Percentiles rank a stretch among this genome's conserved stretches.
phyloP scores from a whole-genome alignment of 2,329 filamentous ascomycete genomes.

The Diaporthe sp. region DNA sequence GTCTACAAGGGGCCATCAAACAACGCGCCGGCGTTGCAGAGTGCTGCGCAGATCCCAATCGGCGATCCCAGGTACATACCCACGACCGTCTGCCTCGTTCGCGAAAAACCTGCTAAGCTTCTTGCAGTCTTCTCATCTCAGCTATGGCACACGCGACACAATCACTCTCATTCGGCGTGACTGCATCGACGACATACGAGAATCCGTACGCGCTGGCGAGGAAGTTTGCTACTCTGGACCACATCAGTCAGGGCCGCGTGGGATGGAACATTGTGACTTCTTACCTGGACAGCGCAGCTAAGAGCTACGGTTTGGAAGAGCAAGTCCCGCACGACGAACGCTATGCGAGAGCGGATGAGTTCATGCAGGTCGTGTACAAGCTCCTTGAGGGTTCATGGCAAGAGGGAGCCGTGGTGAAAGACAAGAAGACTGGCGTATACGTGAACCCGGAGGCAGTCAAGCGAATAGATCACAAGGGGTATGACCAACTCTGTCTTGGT shows the following conservation, averaged over 20 bases:
- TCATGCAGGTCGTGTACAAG: conserved; percentile 74
- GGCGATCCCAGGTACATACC: conserved; percentile 74
- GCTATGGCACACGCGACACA: conserved; percentile 79
- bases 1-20: conserved; percentile 73
- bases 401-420: conserved; percentile 15
- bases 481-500: neutral
- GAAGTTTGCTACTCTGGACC: conserved; percentile 76
- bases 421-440: conserved; percentile 22
- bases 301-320: conserved; percentile 69
- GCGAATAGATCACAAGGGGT: conserved; percentile 30
- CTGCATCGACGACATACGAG: conserved; percentile 78
- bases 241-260: conserved; percentile 73
- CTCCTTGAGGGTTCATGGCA: conserved; percentile 51
- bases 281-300: conserved; percentile 78
- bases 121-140: conserved; percentile 51
- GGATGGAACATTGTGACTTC: conserved; percentile 78
- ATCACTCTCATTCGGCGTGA: conserved; percentile 78
- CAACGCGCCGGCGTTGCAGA: conserved; percentile 70
- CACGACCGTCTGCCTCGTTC: neutral
- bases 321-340: conserved; percentile 70
- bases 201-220: conserved; percentile 78
- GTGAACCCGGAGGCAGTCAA: conserved; percentile 6
- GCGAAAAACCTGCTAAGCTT: neutral
- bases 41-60: conserved; percentile 78
- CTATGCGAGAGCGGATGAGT: conserved; percentile 75